Base-by-base conservation (phyloP, 495 filamentous ascomycete species). In the Xylaria acuta region DNA sequence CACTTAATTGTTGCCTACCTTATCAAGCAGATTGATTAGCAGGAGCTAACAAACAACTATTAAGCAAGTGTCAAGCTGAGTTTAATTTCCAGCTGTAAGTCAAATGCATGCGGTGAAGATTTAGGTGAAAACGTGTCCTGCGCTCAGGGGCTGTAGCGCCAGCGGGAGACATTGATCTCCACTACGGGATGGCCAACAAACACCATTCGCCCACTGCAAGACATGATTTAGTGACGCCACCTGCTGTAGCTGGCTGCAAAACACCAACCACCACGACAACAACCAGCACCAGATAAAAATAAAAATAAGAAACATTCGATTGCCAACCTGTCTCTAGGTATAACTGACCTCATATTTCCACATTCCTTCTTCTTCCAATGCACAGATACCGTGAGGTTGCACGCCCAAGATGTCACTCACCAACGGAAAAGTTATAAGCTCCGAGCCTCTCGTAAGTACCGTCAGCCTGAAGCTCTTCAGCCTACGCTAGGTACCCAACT, bases 351-450 rank as follows among this genome's bases (percentile, higher is more conserved):
- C 49, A 38, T 56, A 14, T 20, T n/a, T 45, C 16, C 43, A 71
- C 47, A 67, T 20, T 7, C 34, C 0, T 22, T 41, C 22, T 3
- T 32, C 40, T 34, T 25, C 25, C 34, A 58, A 69, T 47, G 30
- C 30, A 16, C 1, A 47, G 3, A 25, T 38, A 32, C 12, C 16
- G n/a, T 27, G 41, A 47, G 32, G 27, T 34, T 70, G 45, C 32
- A n/a, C 1, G 51, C 7, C 64, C 36, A 70, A 54, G 3, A 73
- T 73, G 71, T 68, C 64, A 18, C 71, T 73, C 65, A 51, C 34
- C 4, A 73, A 68, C 45, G 71, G 65, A 4, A 73, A 70, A 64
- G 71, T 73, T 36, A 63, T 56, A 38, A 34, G 45, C 45, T 73
- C 71, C 7, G 65, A 69, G 49, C 67, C 65, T 41, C 65, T 73